Evolutionary conservation across 805 yeast genomes (phyloP).

Genomic region (Crinitomyces ghanaensis): DNA sequence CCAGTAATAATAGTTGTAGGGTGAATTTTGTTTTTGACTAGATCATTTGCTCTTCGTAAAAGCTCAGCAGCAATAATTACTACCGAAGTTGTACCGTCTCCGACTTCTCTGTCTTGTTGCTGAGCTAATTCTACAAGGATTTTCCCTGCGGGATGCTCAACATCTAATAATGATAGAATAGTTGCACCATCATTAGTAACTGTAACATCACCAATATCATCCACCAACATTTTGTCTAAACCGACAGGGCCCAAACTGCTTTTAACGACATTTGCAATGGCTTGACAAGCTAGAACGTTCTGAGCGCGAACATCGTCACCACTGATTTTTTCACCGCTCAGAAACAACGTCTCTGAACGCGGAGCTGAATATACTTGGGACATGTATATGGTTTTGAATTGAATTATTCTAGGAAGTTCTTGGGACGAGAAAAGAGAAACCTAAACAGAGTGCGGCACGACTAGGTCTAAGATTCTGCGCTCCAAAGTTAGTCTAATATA

Average conservation of each 20-base stretch:
- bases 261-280: slow-evolving; percentile 75
- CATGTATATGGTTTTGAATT: no score
- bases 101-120: slow-evolving; percentile 97
- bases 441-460: no score
- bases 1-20: slow-evolving; percentile 98
- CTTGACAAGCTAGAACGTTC: slow-evolving; percentile 81
- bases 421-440: no score
- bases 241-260: slow-evolving; percentile 98
- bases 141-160: slow-evolving; percentile 98
- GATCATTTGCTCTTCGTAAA: slow-evolving; percentile 82
- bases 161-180: slow-evolving; percentile 77
- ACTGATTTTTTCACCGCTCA: slow-evolving; percentile 90
- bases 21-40: slow-evolving; percentile 87
- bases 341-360: slow-evolving; percentile 84
- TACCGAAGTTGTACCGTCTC: slow-evolving; percentile 96
- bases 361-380: slow-evolving; percentile 63
- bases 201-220: slow-evolving; percentile 97
- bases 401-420: no score
- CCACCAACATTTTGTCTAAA: slow-evolving; percentile 95
- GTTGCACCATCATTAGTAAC: slow-evolving; percentile 99
- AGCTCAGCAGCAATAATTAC: slow-evolving; percentile 93
- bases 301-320: slow-evolving; percentile 96
- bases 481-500: no score
- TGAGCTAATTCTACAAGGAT: slow-evolving; percentile 94
- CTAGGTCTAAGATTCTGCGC: no score